These are phyloP conservation scores for Psidium guajava DNA, from an alignment of 345 rosid species.

Conservation along the genomic window DNA sequence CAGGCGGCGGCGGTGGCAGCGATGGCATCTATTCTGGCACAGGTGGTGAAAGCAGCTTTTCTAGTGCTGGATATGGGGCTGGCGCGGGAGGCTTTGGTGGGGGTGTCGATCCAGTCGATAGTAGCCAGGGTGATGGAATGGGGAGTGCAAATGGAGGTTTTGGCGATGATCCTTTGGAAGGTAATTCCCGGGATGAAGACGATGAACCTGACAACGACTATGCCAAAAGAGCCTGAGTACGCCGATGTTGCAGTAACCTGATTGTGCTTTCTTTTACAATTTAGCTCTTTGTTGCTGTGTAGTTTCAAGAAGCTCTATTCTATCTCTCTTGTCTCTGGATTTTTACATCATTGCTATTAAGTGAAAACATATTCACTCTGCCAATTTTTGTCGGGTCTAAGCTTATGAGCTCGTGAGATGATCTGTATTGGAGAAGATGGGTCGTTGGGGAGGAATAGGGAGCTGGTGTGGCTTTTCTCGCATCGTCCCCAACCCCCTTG, in stretches of 20 bases:
- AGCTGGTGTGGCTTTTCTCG: not conserved
- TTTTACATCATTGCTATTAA: not conserved
- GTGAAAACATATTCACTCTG: not conserved
- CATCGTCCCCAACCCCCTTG: not conserved
- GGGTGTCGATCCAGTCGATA: constrained; percentile 18
- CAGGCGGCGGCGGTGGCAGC: constrained; percentile 12
- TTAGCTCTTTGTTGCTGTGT: not conserved
- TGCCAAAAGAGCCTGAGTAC: constrained; percentile 64
- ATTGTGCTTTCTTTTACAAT: not conserved
- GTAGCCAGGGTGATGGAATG: constrained; percentile 1
- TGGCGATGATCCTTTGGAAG: constrained; percentile 10
- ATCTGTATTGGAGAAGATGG: not conserved
- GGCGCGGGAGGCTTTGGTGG: constrained; percentile 6
- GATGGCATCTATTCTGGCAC: not conserved
- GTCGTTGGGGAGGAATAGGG: not conserved
- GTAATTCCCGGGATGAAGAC: constrained; percentile 20
- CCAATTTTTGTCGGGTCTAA: not conserved
- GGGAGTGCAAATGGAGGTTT: constrained; percentile 16
- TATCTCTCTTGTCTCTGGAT: not conserved
- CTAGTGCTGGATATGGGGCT: constrained; percentile 8
- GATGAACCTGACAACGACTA: constrained; percentile 27
- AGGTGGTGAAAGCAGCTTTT: constrained; percentile 14
- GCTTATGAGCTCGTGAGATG: not conserved
- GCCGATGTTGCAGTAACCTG: not conserved
- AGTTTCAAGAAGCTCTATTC: not conserved